Evolutionary conservation across 106 monocot genomes (phyloP).

Genomic region (Gastrodia elata): DNA sequence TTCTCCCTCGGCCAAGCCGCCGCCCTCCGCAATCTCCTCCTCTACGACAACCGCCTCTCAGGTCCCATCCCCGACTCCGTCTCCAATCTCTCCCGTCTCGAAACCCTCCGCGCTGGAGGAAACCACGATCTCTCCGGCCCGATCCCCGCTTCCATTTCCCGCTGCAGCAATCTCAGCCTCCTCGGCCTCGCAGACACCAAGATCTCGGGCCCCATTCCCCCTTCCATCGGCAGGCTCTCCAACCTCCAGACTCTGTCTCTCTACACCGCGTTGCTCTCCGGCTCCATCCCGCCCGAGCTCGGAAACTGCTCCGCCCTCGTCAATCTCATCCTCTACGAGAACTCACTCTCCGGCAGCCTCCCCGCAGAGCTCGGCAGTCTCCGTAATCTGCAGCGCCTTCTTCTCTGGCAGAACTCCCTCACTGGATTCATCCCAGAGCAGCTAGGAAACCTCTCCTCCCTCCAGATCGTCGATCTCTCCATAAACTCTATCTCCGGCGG

Average conservation of each 20-base stretch:
- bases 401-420: constrained; percentile 85
- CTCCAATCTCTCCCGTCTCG: constrained; percentile 43
- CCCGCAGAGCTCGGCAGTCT: constrained; percentile 60
- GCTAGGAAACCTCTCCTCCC: constrained; percentile 53
- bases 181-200: constrained; percentile 84
- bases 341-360: constrained; percentile 56
- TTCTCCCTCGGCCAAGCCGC: constrained; percentile 12
- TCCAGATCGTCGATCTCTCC: constrained; percentile 71
- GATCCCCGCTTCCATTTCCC: constrained; percentile 54
- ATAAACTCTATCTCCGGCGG: constrained; percentile 90
- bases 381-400: constrained; percentile 45
- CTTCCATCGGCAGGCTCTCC: constrained; percentile 41
- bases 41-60: constrained; percentile 74
- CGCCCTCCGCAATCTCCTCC: constrained; percentile 38
- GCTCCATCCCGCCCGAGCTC: constrained; percentile 73
- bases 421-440: constrained; percentile 55
- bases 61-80: constrained; percentile 50
- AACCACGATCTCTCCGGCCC: constrained; percentile 63
- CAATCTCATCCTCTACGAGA: constrained; percentile 85
- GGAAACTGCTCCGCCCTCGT: constrained; percentile 58
- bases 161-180: constrained; percentile 44
- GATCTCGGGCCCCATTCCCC: constrained; percentile 68
- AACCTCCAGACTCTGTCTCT: constrained; percentile 67
- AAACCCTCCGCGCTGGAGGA: constrained; percentile 66
- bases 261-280: constrained; percentile 76